Percentiles rank a stretch among this genome's conserved stretches.
Conservation (phyloP, 257 asterid genomes). For the Osmanthus fragrans region DNA sequence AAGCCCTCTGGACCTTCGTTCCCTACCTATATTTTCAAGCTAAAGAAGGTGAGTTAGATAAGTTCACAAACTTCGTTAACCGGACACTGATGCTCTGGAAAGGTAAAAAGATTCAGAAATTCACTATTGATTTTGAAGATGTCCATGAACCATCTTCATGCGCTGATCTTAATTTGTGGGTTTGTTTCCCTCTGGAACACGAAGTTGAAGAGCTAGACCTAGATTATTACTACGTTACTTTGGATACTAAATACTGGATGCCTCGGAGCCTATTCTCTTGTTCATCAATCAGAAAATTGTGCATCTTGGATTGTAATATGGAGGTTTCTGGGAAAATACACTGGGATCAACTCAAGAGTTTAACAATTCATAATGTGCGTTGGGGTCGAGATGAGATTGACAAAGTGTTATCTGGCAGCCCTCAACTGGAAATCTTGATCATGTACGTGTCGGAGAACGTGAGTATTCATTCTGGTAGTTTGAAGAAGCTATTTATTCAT, state of each 20-base stretch:
- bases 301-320: neutral
- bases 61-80: constrained; percentile 5
- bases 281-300: neutral
- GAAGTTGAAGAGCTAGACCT: constrained; percentile 14
- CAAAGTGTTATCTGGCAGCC: constrained; percentile 11
- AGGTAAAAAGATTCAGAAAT: neutral
- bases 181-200: neutral
- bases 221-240: neutral
- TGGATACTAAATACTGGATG: neutral
- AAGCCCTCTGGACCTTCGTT: constrained; percentile 5
- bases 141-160: neutral
- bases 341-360: constrained; percentile 17
- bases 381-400: neutral
- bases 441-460: neutral
- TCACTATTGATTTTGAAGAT: neutral
- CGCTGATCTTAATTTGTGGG: constrained; percentile 14
- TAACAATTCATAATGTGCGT: neutral
- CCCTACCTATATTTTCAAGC: neutral
- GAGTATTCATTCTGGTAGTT: constrained; percentile 7
- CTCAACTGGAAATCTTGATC: constrained; percentile 7
- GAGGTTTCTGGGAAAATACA: neutral
- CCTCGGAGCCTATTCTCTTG: neutral
- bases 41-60: neutral
- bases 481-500: neutral
- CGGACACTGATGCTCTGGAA: constrained; percentile 15